These are phyloP conservation scores for Starmerella kuoi DNA, from an alignment of 805 yeast genomes.

Conservation along the genomic window DNA sequence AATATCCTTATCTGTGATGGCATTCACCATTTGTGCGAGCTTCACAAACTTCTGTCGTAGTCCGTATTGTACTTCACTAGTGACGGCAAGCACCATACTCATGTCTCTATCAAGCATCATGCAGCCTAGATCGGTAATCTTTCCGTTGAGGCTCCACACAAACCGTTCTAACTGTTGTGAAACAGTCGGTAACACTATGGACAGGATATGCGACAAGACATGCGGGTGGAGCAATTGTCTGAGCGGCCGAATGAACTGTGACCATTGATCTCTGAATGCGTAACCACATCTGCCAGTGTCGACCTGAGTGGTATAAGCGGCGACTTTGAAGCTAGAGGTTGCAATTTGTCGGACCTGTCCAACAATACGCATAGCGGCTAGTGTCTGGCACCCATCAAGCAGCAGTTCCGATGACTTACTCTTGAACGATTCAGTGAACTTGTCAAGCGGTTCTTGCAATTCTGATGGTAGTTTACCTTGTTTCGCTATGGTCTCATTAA, in stretches of 20 bases:
- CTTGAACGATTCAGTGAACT: conserved; percentile 26
- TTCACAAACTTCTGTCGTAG: conserved; percentile 67
- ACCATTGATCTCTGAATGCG: conserved; percentile 56
- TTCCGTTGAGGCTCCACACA: conserved; percentile 51
- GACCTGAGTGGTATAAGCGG: conserved; percentile 14
- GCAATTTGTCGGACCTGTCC: conserved; percentile 30
- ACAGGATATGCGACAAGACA: conserved; percentile 39
- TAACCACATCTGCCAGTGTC: conserved; percentile 1
- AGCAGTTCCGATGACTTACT: conserved; percentile 32
- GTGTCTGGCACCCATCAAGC: conserved; percentile 34
- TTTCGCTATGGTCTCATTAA: conserved; percentile 27
- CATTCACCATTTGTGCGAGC: conserved; percentile 70
- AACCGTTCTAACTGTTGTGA: conserved; percentile 52
- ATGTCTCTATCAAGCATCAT: conserved; percentile 73
- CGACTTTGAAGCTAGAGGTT: conserved; percentile 29
- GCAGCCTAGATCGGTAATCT: conserved; percentile 72
- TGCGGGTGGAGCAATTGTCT: conserved; percentile 42
- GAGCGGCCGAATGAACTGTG: conserved; percentile 50
- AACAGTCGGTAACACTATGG: conserved; percentile 41
- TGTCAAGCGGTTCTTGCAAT: conserved; percentile 10
- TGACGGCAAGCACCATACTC: conserved; percentile 56
- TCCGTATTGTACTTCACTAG: conserved; percentile 52
- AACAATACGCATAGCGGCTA: conserved; percentile 29
- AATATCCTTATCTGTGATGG: conserved; percentile 7
- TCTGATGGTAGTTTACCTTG: conserved; percentile 12